These are phyloP conservation scores for Wickerhamiella australiensis DNA, from an alignment of 805 yeast genomes.

Conservation along the genomic window DNA sequence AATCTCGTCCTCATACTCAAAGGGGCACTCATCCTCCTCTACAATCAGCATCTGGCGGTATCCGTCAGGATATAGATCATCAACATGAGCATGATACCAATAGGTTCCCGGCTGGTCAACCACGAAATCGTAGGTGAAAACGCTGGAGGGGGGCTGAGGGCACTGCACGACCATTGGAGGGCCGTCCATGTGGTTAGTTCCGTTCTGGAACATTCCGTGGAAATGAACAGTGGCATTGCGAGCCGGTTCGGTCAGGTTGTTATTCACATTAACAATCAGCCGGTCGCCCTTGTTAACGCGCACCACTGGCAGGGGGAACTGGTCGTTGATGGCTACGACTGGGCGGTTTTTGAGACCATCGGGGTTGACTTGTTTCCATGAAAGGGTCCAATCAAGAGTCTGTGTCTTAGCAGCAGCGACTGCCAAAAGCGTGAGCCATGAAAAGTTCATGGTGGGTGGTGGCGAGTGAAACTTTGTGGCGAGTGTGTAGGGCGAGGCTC, in stretches of 20 bases:
- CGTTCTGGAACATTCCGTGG: slow-evolving; percentile 85
- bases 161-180: slow-evolving; percentile 83
- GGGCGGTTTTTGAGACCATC: slow-evolving; percentile 42
- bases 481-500: too few species aligned
- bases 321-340: slow-evolving; percentile 54
- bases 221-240: slow-evolving; percentile 73
- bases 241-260: slow-evolving; percentile 48
- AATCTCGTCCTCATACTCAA: slow-evolving; percentile 71
- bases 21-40: slow-evolving; percentile 51
- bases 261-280: slow-evolving; percentile 57
- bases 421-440: slow-evolving; percentile 2
- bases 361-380: slow-evolving; percentile 35
- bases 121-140: slow-evolving; percentile 75
- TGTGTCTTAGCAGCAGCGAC: slow-evolving; percentile 14
- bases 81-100: slow-evolving; percentile 96
- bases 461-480: background rate
- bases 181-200: slow-evolving; percentile 76
- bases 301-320: slow-evolving; percentile 76
- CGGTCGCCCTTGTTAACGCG: slow-evolving; percentile 70
- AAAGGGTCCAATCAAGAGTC: slow-evolving; percentile 29
- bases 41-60: slow-evolving; percentile 47
- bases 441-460: slow-evolving; percentile 3
- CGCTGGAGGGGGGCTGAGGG: slow-evolving; percentile 71
- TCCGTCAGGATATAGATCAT: slow-evolving; percentile 90
- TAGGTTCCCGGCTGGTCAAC: slow-evolving; percentile 79